These are phyloP conservation scores for Cerrena zonata DNA, from an alignment of 1,284 basidiomycete genomes.

Conservation along the genomic window DNA sequence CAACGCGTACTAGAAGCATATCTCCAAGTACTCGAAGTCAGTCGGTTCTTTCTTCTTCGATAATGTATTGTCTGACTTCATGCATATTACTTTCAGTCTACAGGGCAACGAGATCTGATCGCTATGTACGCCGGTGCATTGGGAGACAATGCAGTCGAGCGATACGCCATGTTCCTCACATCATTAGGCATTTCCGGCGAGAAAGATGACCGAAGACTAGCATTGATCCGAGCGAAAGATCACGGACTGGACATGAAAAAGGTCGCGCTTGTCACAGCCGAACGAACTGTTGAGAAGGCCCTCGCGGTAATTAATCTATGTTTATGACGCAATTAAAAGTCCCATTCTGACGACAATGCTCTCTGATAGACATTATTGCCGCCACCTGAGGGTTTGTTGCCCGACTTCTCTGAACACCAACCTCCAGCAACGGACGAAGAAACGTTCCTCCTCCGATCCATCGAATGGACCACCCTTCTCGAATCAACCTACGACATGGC, in stretches of 20 bases:
- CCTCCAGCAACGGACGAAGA: slow-evolving; percentile 53
- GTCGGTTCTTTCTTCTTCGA: slow-evolving; percentile 14
- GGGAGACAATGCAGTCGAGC: slow-evolving; percentile 86
- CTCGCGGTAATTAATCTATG: slow-evolving; percentile 49
- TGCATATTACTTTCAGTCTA: slow-evolving; percentile 39
- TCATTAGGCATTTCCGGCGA: slow-evolving; percentile 72
- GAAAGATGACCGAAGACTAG: slow-evolving; percentile 61
- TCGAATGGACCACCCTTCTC: slow-evolving; percentile 90
- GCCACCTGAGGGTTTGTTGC: slow-evolving; percentile 52
- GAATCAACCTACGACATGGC: slow-evolving; percentile 73
- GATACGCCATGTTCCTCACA: slow-evolving; percentile 87
- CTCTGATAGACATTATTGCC: too few species aligned
- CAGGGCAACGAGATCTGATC: slow-evolving; percentile 81
- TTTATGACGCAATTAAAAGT: not conserved
- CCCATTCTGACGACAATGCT: slow-evolving; percentile 4
- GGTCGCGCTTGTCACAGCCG: slow-evolving; percentile 80
- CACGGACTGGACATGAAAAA: slow-evolving; percentile 79
- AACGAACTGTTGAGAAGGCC: slow-evolving; percentile 69
- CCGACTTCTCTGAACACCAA: slow-evolving; percentile 50
- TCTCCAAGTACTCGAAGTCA: slow-evolving; percentile 78
- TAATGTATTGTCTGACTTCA: too few species aligned
- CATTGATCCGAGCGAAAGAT: slow-evolving; percentile 73
- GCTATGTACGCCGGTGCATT: slow-evolving; percentile 91
- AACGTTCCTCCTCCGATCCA: slow-evolving; percentile 71
- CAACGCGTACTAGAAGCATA: slow-evolving; percentile 87